Conservation (phyloP, 2,329 filamentous ascomycete genomes). For the Aspergillus sp. region DNA sequence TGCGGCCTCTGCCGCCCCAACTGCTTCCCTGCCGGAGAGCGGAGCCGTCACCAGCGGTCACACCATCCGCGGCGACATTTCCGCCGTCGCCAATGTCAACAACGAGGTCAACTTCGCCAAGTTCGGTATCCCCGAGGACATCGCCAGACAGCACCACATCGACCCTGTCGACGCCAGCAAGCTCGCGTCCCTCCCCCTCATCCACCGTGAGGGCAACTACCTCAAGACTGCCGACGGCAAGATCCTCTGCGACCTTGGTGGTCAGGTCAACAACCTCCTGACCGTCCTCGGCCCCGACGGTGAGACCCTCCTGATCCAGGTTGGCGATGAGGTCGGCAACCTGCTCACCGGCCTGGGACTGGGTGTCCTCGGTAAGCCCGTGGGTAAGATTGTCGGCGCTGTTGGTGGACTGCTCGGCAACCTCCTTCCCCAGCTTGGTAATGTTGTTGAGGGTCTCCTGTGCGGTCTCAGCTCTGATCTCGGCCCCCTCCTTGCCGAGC, state of each 20-base stretch:
- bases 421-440: constrained; percentile 24
- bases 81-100: constrained; percentile 16
- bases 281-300: constrained; percentile 30
- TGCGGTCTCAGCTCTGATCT: constrained; percentile 19
- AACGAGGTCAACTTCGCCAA: background rate
- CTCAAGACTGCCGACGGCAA: background rate
- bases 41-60: constrained; percentile 17
- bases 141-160: background rate
- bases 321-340: constrained; percentile 26
- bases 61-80: constrained; percentile 25
- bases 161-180: no score
- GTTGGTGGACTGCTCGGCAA: constrained; percentile 20
- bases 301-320: constrained; percentile 29
- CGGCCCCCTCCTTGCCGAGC: constrained; percentile 21
- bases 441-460: constrained; percentile 18
- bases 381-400: constrained; percentile 27
- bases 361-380: constrained; percentile 25
- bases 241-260: constrained; percentile 28
- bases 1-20: constrained; percentile 25
- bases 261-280: constrained; percentile 28
- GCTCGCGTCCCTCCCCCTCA: no score
- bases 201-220: no score
- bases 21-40: constrained; percentile 11
- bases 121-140: constrained; percentile 7
- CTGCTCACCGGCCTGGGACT: constrained; percentile 31